Conservation (phyloP, 129 eudicot genomes). For the Tanacetum coccineum region DNA sequence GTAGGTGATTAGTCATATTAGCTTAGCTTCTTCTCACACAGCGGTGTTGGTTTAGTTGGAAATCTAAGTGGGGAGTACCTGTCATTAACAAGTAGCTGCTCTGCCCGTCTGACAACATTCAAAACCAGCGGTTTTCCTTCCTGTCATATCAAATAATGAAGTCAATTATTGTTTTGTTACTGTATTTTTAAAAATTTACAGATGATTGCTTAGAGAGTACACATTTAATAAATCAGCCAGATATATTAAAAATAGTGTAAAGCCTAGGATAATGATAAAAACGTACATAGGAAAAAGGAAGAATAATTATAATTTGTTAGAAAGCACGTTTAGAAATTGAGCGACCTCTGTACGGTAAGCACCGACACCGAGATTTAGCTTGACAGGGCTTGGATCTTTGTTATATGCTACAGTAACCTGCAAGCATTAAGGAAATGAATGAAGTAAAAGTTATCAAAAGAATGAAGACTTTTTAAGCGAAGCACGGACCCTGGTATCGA, state of each 20-base stretch:
- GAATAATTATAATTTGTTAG: background rate
- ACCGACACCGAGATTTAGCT: conserved; percentile 95
- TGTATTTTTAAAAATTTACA: background rate
- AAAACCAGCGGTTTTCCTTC: conserved; percentile 98
- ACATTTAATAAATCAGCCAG: background rate
- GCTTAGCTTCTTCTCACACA: background rate
- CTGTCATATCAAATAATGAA: conserved; percentile 35
- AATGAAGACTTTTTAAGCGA: background rate
- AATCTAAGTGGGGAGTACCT: conserved; percentile 32
- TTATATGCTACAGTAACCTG: conserved; percentile 97
- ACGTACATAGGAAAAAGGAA: too few species aligned
- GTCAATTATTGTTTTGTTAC: background rate
- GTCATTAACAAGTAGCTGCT: conserved; percentile 74
- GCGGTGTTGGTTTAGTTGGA: background rate
- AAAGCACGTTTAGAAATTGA: conserved; percentile 1
- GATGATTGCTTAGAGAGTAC: conserved; percentile 3
- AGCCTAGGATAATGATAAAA: background rate
- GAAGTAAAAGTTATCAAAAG: background rate
- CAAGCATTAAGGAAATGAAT: conserved; percentile 4
- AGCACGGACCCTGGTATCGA: too few species aligned
- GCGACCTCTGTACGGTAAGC: conserved; percentile 96
- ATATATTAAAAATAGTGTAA: background rate
- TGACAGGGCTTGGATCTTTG: conserved; percentile 85
- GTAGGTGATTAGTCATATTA: conserved; percentile 4
- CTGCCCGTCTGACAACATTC: conserved; percentile 90